Evolutionary conservation across 2,329 filamentous ascomycete species (phyloP), one percentile per base, ranked within the genome.

Genomic region (Aspergillus sp.): DNA sequence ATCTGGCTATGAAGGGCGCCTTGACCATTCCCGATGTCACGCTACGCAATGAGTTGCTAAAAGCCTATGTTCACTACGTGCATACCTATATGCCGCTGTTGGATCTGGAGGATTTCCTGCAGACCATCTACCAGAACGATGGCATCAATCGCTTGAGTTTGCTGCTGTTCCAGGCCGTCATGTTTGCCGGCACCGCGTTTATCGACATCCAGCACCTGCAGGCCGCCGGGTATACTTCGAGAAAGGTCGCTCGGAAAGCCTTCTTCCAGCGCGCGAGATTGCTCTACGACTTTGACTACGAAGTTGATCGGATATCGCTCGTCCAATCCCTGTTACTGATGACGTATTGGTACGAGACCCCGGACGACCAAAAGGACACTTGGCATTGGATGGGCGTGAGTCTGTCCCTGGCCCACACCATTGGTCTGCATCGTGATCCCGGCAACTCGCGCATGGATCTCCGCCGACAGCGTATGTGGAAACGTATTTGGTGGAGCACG

Each of bases 351-450:
- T 96, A 96, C 65, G 90, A 96, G 68, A 94, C 88, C 8, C 90
- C 90, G 0, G 89, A 96, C 68, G 91, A 96, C 64, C 88, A 95
- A 63, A 96, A 96, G 67, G 91, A 96, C 65, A 96, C 90, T 41
- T 96, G 91, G 87, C 90, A 96, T 64, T 96, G 90, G 91, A 94
- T 96, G 87, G 91, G 91, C 12, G 88, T 96, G 34, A 91, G 90
- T 38, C 87, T 94, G 49, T 95, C 90, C 8, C 74, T 96, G 41
- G 90, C 89, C 44, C 88, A 95, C 66, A 95, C 90, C 8, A 95
- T 96, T 53, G 90, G 91, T 4, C 76, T 96, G 12, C 89, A 97
- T 67, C 85, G 90, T 52, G 87, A 95, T 58, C 88, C 89, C 2
- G 79, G 79, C 29, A 85, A 83, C 48, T 88, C 86, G 6, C 83